These are phyloP conservation scores for Chrysoporthe deuterocubensis DNA, from an alignment of 2,329 filamentous ascomycete species.

Conservation along the genomic window DNA sequence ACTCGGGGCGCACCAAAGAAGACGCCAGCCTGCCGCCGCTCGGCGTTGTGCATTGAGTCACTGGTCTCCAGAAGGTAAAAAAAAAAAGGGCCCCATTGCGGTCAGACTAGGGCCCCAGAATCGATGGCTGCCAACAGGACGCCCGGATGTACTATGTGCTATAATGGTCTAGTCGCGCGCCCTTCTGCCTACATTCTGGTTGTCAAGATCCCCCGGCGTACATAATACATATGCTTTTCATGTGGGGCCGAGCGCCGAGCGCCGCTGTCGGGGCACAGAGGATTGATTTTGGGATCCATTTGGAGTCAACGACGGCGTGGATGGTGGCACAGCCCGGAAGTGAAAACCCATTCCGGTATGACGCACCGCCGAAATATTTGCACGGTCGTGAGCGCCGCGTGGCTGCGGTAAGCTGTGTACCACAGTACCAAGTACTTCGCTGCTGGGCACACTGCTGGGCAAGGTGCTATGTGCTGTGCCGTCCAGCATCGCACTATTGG, in stretches of 20 bases:
- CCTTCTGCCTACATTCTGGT: neutral
- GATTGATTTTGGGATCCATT: neutral
- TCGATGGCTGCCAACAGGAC: neutral
- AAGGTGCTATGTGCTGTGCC: too few relatives aligned
- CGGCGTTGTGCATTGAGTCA: neutral
- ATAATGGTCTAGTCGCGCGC: neutral
- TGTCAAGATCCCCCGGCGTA: neutral
- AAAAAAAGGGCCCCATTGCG: neutral
- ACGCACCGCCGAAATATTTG: neutral
- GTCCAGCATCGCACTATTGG: too few relatives aligned
- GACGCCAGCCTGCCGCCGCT: neutral
- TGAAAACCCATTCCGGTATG: neutral
- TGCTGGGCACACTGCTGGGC: too few relatives aligned
- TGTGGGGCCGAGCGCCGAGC: slow-evolving; percentile 7
- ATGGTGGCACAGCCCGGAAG: neutral
- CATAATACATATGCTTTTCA: neutral
- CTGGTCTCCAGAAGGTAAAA: neutral
- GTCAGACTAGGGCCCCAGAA: neutral
- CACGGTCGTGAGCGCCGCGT: neutral
- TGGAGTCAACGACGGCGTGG: neutral
- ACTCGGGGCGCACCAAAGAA: neutral
- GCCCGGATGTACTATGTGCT: neutral
- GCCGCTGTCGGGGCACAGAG: slow-evolving; percentile 1
- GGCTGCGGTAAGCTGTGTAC: neutral
- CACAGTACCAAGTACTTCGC: too few relatives aligned